A percentile compares a stretch with the other conserved stretches of the same genome.
phyloP scores from a whole-genome alignment of 1,139 yeast genomes.

The Blastobotrys petasosporus region DNA sequence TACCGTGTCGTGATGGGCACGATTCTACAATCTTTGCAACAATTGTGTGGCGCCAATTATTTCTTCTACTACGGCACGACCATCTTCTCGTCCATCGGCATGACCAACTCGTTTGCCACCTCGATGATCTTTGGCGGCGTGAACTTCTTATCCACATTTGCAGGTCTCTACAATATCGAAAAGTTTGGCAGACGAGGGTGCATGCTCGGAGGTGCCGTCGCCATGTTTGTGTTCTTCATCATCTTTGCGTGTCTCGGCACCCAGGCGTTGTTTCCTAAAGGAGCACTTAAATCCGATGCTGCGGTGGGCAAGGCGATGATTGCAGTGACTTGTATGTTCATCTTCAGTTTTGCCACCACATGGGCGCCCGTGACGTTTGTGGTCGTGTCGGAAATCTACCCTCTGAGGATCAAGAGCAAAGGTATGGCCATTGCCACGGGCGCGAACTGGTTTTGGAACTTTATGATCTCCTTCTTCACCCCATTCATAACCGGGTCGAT shows the following conservation, averaged over 20 bases:
- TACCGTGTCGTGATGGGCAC: conserved; percentile 62
- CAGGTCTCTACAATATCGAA: conserved; percentile 61
- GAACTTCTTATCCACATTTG: conserved; percentile 68
- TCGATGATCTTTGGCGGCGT: conserved; percentile 73
- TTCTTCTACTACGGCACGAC: conserved; percentile 79
- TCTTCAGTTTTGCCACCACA: conserved; percentile 76
- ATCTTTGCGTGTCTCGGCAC: conserved; percentile 67
- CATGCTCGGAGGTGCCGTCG: conserved; percentile 55
- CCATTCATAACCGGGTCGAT: conserved; percentile 44
- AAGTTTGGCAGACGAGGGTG: conserved; percentile 64
- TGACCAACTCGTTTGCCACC: conserved; percentile 58
- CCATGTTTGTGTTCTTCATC: conserved; percentile 60
- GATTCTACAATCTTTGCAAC: conserved; percentile 63
- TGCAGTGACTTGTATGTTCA: conserved; percentile 69
- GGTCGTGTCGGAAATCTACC: conserved; percentile 71
- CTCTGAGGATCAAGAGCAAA: conserved; percentile 71
- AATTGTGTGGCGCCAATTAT: conserved; percentile 73
- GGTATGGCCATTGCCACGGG: conserved; percentile 68
- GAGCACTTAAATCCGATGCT: conserved; percentile 46
- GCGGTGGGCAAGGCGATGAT: conserved; percentile 44
- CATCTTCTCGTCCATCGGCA: conserved; percentile 68
- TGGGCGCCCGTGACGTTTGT: conserved; percentile 87
- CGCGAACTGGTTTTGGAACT: conserved; percentile 76
- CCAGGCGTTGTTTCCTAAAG: conserved; percentile 51
- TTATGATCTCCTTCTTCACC: conserved; percentile 48